These are phyloP conservation scores for Schizophyllum amplum DNA, from an alignment of 1,284 basidiomycete genomes.

Conservation along the genomic window DNA sequence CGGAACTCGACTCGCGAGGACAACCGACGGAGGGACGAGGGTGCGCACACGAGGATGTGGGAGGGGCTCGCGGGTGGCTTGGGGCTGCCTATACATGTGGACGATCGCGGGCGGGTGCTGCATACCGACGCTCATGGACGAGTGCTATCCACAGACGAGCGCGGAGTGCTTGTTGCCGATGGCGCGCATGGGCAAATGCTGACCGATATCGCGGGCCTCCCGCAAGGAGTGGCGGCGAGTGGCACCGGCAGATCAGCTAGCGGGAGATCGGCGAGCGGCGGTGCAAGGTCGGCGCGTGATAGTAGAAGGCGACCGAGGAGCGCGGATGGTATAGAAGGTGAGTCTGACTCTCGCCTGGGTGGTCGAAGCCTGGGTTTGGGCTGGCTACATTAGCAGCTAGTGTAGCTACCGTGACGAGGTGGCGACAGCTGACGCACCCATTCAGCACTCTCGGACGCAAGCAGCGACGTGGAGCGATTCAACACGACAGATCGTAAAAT, in stretches of 20 bases:
- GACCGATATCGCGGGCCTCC: not conserved
- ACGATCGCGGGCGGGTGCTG: not conserved
- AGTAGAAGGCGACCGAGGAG: too few relatives aligned
- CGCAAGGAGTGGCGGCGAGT: not conserved
- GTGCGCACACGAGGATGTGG: not conserved
- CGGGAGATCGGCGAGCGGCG: too few relatives aligned
- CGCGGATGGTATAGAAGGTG: not conserved
- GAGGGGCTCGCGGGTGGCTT: not conserved
- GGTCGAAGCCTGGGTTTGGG: too few relatives aligned
- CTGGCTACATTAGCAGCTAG: too few relatives aligned
- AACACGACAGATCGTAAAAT: constrained; percentile 54
- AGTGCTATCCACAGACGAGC: not conserved
- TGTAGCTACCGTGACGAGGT: too few relatives aligned
- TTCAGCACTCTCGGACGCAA: not conserved
- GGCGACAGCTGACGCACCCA: too few relatives aligned
- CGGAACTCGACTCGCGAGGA: too few relatives aligned
- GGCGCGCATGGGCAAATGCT: not conserved
- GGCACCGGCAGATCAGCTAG: not conserved
- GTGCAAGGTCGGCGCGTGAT: too few relatives aligned
- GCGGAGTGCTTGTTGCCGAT: not conserved
- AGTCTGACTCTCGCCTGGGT: too few relatives aligned
- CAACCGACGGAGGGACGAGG: not conserved
- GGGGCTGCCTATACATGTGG: too few relatives aligned
- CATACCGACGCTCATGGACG: not conserved
- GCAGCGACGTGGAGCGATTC: constrained; percentile 19